Percentiles rank a stretch among this genome's conserved stretches.
Conservation (phyloP, 176 grass and related monocot species). For the Zoysia japonica region DNA sequence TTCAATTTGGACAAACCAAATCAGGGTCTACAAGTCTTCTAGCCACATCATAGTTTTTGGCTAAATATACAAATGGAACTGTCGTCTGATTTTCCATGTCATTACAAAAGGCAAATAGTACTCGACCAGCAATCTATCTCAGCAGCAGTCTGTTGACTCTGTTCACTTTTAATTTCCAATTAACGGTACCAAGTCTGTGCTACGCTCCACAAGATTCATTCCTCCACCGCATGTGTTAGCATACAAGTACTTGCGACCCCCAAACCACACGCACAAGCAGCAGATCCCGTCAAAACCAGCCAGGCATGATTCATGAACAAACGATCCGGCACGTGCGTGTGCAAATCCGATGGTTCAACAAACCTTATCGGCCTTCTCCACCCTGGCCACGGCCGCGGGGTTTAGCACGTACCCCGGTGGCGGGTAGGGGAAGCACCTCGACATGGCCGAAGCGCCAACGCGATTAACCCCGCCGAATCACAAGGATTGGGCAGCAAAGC, state of each 20-base stretch:
- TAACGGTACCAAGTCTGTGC: not conserved
- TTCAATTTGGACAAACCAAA: not conserved
- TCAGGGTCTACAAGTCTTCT: not conserved
- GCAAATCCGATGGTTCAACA: conserved; percentile 67
- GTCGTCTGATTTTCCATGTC: no score
- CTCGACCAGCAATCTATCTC: no score
- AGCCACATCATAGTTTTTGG: not conserved
- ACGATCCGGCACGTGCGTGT: conserved; percentile 63
- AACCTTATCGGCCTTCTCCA: conserved; percentile 59
- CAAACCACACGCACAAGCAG: conserved; percentile 47
- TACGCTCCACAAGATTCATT: not conserved
- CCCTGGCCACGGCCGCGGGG: conserved; percentile 49
- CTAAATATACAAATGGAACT: not conserved
- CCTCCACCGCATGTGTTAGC: not conserved
- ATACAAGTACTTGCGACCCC: conserved; percentile 30
- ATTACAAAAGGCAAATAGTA: no score
- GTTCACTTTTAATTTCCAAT: not conserved
- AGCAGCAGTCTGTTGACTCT: no score
- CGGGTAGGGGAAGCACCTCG: conserved; percentile 66
- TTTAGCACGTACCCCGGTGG: conserved; percentile 59
- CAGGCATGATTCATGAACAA: conserved; percentile 40
- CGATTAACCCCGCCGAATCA: conserved; percentile 23
- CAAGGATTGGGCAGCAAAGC: not conserved
- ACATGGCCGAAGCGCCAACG: conserved; percentile 41
- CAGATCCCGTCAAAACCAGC: conserved; percentile 49